phyloP scores from a whole-genome alignment of 331 rosid genomes.

The Saraca asoca region DNA sequence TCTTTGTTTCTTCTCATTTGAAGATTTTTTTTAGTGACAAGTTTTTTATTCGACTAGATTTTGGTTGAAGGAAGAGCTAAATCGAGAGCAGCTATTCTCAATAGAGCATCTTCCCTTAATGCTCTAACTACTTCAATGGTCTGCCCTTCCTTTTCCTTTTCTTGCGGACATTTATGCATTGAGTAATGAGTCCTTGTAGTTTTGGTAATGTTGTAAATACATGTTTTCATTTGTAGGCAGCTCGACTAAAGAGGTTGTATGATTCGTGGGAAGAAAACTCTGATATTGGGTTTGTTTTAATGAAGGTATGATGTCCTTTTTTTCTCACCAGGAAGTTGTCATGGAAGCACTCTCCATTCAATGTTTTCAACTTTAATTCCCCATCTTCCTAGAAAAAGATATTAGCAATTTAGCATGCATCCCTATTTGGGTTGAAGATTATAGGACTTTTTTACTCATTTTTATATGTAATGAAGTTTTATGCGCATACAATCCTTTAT shows the following conservation, averaged over 20 bases:
- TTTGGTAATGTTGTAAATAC: conserved; percentile 5
- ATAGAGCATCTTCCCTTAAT: conserved; percentile 69
- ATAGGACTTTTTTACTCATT: too few relatives aligned
- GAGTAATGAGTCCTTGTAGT: conserved; percentile 9
- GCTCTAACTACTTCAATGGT: conserved; percentile 68
- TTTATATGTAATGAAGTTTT: background rate
- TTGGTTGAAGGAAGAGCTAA: conserved; percentile 81
- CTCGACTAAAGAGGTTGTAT: conserved; percentile 77
- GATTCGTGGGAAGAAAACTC: conserved; percentile 97
- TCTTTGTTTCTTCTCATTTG: background rate
- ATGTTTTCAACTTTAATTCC: background rate
- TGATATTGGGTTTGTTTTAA: conserved; percentile 78
- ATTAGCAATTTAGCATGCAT: background rate
- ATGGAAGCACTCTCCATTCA: background rate
- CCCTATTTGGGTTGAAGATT: background rate
- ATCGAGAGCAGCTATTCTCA: conserved; percentile 79
- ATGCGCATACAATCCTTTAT: background rate
- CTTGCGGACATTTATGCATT: background rate
- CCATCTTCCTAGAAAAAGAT: too few relatives aligned
- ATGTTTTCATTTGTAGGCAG: conserved; percentile 53
- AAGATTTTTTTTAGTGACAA: background rate
- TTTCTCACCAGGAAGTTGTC: background rate
- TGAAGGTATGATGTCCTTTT: conserved; percentile 66
- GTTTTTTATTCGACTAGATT: conserved; percentile 51
- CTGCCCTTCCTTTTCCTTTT: conserved; percentile 11